These are phyloP conservation scores for Penicillium turbatum DNA, from an alignment of 495 filamentous ascomycete genomes.

Conservation along the genomic window DNA sequence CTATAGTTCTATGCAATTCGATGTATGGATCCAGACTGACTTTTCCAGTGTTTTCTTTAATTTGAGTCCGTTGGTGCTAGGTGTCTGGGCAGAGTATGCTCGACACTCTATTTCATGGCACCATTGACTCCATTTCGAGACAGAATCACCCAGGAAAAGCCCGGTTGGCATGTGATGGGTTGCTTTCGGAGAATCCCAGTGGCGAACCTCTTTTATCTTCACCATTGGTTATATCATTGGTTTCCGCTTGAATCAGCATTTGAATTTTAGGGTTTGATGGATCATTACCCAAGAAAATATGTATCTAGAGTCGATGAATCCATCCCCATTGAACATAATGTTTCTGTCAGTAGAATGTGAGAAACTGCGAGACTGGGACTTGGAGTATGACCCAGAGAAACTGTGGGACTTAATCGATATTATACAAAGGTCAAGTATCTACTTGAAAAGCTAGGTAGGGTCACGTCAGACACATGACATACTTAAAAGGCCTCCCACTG, in stretches of 20 bases:
- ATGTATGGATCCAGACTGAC: not conserved
- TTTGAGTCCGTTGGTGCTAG: not conserved
- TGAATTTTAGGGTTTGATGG: slow-evolving; percentile 2
- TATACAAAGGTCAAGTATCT: too few species aligned
- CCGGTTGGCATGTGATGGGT: not conserved
- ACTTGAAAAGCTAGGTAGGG: too few species aligned
- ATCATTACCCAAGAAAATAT: not conserved
- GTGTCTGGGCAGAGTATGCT: not conserved
- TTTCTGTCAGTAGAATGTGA: not conserved
- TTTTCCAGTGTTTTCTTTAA: not conserved
- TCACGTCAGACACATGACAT: too few species aligned
- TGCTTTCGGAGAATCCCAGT: slow-evolving; percentile 1
- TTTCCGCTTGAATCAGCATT: not conserved
- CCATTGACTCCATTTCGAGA: not conserved
- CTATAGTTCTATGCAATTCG: not conserved
- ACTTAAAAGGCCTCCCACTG: too few species aligned
- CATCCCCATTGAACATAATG: not conserved
- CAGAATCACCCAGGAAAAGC: not conserved
- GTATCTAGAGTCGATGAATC: slow-evolving; percentile 1
- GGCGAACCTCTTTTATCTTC: slow-evolving; percentile 21
- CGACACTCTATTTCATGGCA: not conserved
- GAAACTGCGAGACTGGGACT: too few species aligned
- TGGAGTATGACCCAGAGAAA: too few species aligned
- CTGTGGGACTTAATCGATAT: too few species aligned
- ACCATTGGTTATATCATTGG: slow-evolving; percentile 10